Conservation (phyloP, 2,329 filamentous ascomycete species). For the Colletotrichum sp. region DNA sequence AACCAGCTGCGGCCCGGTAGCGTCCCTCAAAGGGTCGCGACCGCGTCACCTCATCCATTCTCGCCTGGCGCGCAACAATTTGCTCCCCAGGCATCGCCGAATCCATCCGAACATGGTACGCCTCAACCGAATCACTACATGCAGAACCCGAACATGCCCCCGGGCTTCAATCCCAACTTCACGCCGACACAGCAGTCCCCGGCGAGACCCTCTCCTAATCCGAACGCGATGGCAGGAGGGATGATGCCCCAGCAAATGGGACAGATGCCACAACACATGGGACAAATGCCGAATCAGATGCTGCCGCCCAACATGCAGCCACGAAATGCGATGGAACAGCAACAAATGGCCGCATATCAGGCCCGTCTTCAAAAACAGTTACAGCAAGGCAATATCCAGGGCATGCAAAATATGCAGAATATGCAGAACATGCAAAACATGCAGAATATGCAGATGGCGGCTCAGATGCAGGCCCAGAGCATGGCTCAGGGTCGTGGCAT, state of each 20-base stretch:
- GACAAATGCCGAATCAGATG: slow-evolving; percentile 37
- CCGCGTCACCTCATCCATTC: slow-evolving; percentile 90
- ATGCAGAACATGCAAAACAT: slow-evolving; percentile 45
- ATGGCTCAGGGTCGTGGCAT: slow-evolving; percentile 49
- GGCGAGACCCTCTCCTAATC: slow-evolving; percentile 58
- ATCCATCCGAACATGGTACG: slow-evolving; percentile 77
- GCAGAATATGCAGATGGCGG: slow-evolving; percentile 48
- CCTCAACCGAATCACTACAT: slow-evolving; percentile 77
- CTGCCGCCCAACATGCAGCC: slow-evolving; percentile 41
- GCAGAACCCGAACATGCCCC: slow-evolving; percentile 61
- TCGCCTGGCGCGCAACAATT: slow-evolving; percentile 79
- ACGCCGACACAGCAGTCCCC: slow-evolving; percentile 62
- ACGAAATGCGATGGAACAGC: slow-evolving; percentile 69
- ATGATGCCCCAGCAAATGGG: slow-evolving; percentile 57
- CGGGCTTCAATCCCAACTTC: slow-evolving; percentile 64
- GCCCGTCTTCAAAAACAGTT: slow-evolving; percentile 83
- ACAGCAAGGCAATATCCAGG: slow-evolving; percentile 61
- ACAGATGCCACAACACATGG: slow-evolving; percentile 48
- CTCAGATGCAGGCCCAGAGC: slow-evolving; percentile 55
- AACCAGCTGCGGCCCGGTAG: slow-evolving; percentile 76
- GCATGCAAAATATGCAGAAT: slow-evolving; percentile 44
- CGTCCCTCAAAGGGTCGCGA: slow-evolving; percentile 82
- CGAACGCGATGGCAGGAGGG: slow-evolving; percentile 56
- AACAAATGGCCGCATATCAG: slow-evolving; percentile 79
- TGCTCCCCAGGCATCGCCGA: slow-evolving; percentile 74